Percentiles rank a stretch among this genome's conserved stretches.
These are phyloP conservation scores for Lichina pygmaea DNA, from an alignment of 495 filamentous ascomycete genomes.

Conservation along the genomic window DNA sequence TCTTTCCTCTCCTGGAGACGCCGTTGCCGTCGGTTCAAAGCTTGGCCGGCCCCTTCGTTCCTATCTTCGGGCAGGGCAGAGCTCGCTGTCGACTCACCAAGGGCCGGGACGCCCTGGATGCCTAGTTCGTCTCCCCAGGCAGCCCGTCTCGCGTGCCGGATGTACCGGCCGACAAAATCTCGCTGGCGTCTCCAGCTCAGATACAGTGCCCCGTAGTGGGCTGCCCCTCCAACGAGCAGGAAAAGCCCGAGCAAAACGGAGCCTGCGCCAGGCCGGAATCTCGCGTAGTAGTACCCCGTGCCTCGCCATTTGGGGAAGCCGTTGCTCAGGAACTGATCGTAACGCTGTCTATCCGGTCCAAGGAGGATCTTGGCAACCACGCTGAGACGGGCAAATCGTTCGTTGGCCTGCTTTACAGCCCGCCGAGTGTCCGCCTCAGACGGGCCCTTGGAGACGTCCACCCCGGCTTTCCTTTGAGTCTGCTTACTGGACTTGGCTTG, in stretches of 20 bases:
- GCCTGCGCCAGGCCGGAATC: conserved; percentile 72
- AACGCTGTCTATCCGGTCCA: conserved; percentile 53
- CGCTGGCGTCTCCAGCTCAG: conserved; percentile 69
- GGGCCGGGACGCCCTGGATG: conserved; percentile 37
- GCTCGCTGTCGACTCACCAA: conserved; percentile 20
- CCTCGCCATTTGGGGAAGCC: conserved; percentile 93
- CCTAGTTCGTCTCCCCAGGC: conserved; percentile 67
- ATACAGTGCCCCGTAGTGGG: conserved; percentile 62
- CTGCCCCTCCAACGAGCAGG: conserved; percentile 53
- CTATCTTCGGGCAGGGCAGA: conserved; percentile 17
- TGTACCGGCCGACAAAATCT: conserved; percentile 74
- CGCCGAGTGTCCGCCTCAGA: conserved; percentile 42
- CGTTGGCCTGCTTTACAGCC: conserved; percentile 48
- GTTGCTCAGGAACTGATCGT: conserved; percentile 83
- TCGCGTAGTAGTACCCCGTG: conserved; percentile 90
- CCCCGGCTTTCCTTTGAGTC: conserved; percentile 26
- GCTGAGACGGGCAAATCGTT: conserved; percentile 57
- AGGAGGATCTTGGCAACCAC: conserved; percentile 66
- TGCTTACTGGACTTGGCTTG: conserved; percentile 26
- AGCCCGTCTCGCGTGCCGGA: conserved; percentile 60
- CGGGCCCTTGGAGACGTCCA: conserved; percentile 43
- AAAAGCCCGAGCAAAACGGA: conserved; percentile 67
- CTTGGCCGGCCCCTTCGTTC: conserved; percentile 17
- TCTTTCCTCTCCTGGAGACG: conserved; percentile 61
- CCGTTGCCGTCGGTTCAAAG: conserved; percentile 69